Percentiles rank a stretch among this genome's conserved stretches.
These are phyloP conservation scores for Cercospora zeina DNA, from an alignment of 2,329 filamentous ascomycete genomes.

Conservation along the genomic window DNA sequence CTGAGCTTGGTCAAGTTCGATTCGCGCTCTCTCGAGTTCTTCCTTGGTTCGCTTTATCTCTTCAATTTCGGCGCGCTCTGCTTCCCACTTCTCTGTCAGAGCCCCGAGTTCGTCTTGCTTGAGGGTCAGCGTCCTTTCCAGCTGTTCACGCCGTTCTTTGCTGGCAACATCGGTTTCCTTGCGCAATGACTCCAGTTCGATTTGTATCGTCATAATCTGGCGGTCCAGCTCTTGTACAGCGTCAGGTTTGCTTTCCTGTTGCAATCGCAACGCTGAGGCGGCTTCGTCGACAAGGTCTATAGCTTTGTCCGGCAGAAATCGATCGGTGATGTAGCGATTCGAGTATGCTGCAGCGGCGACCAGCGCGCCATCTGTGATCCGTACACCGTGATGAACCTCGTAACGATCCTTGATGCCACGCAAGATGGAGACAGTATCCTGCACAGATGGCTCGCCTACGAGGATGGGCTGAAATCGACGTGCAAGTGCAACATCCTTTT, in stretches of 20 bases:
- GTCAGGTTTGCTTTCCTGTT: conserved; percentile 96
- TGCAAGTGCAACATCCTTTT: conserved; percentile 92
- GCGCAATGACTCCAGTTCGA: conserved; percentile 88
- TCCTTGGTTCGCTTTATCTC: conserved; percentile 83
- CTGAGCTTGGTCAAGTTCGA: conserved; percentile 85
- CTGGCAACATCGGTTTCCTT: conserved; percentile 93
- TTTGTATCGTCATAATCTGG: conserved; percentile 95
- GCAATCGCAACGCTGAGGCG: conserved; percentile 81
- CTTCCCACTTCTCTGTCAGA: conserved; percentile 83
- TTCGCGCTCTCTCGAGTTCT: conserved; percentile 79
- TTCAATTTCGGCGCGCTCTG: conserved; percentile 82
- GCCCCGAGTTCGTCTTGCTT: conserved; percentile 74
- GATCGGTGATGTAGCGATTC: conserved; percentile 94
- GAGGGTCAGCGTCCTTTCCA: conserved; percentile 72
- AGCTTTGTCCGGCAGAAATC: conserved; percentile 93
- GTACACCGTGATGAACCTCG: conserved; percentile 93
- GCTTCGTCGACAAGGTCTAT: conserved; percentile 97
- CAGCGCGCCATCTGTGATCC: conserved; percentile 87
- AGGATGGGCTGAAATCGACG: conserved; percentile 91
- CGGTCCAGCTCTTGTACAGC: conserved; percentile 89
- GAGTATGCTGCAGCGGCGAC: conserved; percentile 90
- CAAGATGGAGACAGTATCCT: conserved; percentile 91
- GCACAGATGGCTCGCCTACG: conserved; percentile 86
- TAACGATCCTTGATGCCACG: conserved; percentile 97
- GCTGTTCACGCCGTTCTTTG: conserved; percentile 80